Base-by-base conservation (phyloP, 345 rosid genomes). In the Lepidium aucheri region DNA sequence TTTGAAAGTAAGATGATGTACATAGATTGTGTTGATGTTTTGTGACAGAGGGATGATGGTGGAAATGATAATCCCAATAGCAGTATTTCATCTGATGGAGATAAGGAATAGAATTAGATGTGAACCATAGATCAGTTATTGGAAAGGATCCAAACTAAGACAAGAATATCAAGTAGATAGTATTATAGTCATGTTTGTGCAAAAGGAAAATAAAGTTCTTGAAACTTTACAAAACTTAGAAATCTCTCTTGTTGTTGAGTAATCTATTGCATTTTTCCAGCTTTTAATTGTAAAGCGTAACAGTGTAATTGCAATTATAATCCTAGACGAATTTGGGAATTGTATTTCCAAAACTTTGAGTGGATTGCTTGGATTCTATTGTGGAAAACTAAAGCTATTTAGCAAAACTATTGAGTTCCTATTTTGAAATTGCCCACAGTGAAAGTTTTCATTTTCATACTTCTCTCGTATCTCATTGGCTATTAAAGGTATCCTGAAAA, bases 21-120 rank as follows among this genome's bases (percentile, higher is more conserved):
- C 26, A 59, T 47, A 12, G 13, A 13, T 43, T 43, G 51, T 24
- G 59, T 12, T 72, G 38, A 15, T 53, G 40, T 9, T 33, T 52
- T 51, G 62, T 74, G 46, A 59, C 77, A 80, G 83, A 77, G 57
- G 73, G 39, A 77, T 42, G 40, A 79, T 47, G 51, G 26, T 68
- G 69, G 53, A 24, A 64, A 58, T 18, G 77, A 74, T 55, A 68
- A n/a, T 40, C 62, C 77, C 1, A 67, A 70, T 42, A 70, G 69
- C 62, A 74, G 70, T 56, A 74, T 65, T 20, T 20, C 54, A 13
- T 35, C 54, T 18, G 36, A 35, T 3, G 40, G 43, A 62, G 60
- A 52, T 59, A 61, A 63, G 53, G 35, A 49, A 9, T 13, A 35
- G 46, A 60, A 15, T 52, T 18, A 47, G n/a, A 49, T 39, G 49